Evolutionary conservation across 2,329 filamentous ascomycete species (phyloP).

Genomic region (Lachnellula subtilissima): DNA sequence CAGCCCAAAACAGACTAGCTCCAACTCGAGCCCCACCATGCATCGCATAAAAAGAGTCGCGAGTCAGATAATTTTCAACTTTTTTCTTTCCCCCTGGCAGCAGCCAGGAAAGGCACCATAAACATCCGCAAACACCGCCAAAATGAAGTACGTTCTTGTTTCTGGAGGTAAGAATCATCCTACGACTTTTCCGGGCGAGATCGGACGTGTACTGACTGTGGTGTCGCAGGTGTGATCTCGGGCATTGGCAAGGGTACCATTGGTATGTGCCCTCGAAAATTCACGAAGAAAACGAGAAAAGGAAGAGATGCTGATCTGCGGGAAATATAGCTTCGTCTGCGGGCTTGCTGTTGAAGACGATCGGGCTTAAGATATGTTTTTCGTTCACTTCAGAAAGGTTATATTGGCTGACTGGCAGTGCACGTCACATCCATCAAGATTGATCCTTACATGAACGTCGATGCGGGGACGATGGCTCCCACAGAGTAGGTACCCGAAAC

Average conservation of each 20-base stretch:
- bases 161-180: constrained; percentile 58
- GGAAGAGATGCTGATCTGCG: not conserved
- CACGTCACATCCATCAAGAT: constrained; percentile 65
- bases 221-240: constrained; percentile 42
- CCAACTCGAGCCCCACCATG: not conserved
- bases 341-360: constrained; percentile 72
- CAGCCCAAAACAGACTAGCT: not conserved
- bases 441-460: constrained; percentile 70
- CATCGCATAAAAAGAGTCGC: not conserved
- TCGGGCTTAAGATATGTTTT: constrained; percentile 67
- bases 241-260: constrained; percentile 63
- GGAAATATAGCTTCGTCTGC: constrained; percentile 56
- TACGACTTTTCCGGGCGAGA: not conserved
- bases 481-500: constrained; percentile 45
- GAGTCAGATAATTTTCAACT: not conserved
- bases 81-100: constrained; percentile 25
- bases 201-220: constrained; percentile 15
- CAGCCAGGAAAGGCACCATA: constrained; percentile 25
- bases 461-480: constrained; percentile 62
- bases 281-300: not conserved
- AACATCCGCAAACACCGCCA: constrained; percentile 29
- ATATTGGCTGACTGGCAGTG: constrained; percentile 29
- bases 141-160: constrained; percentile 78
- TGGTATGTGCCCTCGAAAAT: constrained; percentile 42
- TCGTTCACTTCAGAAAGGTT: constrained; percentile 4